phyloP scores from a whole-genome alignment of 23 red algal species.

The Cyanidiococcus yangmingshanensis region DNA sequence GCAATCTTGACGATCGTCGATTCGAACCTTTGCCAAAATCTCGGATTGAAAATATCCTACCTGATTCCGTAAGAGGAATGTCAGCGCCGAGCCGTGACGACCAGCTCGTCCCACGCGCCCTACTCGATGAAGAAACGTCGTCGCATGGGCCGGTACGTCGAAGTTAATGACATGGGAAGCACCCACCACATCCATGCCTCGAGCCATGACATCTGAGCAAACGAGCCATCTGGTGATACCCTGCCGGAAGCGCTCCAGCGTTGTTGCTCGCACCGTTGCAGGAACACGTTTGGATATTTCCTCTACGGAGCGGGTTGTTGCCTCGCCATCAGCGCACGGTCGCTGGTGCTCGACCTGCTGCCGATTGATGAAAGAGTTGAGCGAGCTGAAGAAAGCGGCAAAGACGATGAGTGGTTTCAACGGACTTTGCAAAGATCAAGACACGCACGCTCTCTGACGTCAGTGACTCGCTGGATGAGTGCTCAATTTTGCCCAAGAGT shows the following conservation, averaged over 20 bases:
- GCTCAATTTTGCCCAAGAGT: neutral
- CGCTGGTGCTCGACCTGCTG: no score
- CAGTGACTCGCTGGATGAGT: neutral
- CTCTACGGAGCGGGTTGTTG: neutral
- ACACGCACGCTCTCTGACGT: neutral
- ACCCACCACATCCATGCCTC: constrained; percentile 66
- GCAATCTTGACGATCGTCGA: neutral
- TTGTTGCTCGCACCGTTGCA: neutral
- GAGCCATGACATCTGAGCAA: constrained; percentile 65
- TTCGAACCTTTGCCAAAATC: neutral
- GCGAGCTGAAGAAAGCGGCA: constrained; percentile 46
- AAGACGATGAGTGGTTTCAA: constrained; percentile 56
- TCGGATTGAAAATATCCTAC: constrained; percentile 49
- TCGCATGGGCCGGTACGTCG: constrained; percentile 51
- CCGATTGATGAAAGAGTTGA: no score
- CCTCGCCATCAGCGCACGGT: neutral
- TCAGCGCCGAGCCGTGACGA: constrained; percentile 30
- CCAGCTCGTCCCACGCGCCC: constrained; percentile 79
- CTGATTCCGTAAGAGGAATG: constrained; percentile 45
- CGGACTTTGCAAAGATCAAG: constrained; percentile 66
- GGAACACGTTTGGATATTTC: neutral
- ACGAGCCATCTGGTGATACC: constrained; percentile 22
- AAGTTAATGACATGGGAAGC: constrained; percentile 74
- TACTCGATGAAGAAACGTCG: constrained; percentile 81
- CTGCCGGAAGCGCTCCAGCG: neutral